Evolutionary conservation across 2,329 filamentous ascomycete genomes (phyloP), one percentile per base, ranked within the genome.

Genomic region (Tolypocladium endophyticum): DNA sequence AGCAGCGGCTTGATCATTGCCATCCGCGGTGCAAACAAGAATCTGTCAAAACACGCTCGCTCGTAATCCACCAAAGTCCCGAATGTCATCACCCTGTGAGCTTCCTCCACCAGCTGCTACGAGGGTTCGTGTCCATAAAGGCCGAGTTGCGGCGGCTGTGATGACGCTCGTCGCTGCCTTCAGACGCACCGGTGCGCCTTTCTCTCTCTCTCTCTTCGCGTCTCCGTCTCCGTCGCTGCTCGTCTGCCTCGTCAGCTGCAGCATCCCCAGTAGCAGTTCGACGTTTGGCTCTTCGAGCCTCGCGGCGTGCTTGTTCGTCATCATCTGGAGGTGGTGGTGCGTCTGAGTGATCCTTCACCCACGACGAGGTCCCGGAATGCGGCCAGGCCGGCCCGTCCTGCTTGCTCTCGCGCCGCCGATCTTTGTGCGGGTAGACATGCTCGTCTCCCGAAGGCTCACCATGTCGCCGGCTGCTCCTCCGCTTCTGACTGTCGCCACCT

Each of bases 331-430:
- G 83, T 3, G 83, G 82, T 1, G 82, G 82, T 3, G 83, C 83
- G 64, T 86, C 84, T 2, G 80, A 82, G 64, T 85, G 80, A 16
- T 87, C 83, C 70, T 86, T 86, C 5, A 87, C 84, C 85, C 85
- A 87, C 0, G 83, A 86, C 11, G 81, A 83, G 0, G 84, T 87
- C 33, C 84, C 84, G 8, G 81, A 85, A 67, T 86, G 81, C 23
- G 84, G 84, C 84, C 84, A 87, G 12, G 74, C 75, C 11, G 77
- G 63, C 9, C 61, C 64, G 36, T 73, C 64, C 39, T 73, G 64
- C 58, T 71, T 75, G 56, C 68, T 73, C 54, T 75, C 76, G 59
- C 71, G 64, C 53, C 63, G 65, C 28, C 73, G 69, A 53, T 72
- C 67, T 66, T 73, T 72, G 66, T 73, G 73, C 6, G 76, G 69